Evolutionary conservation across 2,329 filamentous ascomycete species (phyloP).

Genomic region (Alternaria angustiovoidea): DNA sequence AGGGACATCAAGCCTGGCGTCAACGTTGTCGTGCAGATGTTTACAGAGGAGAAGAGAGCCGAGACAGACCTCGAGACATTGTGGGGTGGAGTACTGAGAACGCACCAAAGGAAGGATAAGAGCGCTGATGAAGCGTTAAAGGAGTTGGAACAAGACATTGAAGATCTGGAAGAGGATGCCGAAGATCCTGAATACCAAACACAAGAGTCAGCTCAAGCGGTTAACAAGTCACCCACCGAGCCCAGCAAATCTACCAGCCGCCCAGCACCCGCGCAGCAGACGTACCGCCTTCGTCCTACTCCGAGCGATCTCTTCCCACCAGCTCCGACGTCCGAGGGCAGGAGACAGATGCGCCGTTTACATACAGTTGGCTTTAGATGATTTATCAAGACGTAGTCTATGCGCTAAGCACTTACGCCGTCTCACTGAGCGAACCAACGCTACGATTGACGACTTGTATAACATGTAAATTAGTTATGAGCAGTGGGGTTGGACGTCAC

Average conservation of each 20-base stretch:
- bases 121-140: constrained; percentile 39
- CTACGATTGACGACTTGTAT: constrained; percentile 1
- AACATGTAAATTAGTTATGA: neutral
- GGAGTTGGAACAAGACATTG: constrained; percentile 31
- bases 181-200: constrained; percentile 16
- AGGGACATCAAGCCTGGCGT: constrained; percentile 66
- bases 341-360: constrained; percentile 35
- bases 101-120: constrained; percentile 51
- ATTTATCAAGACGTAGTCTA: neutral
- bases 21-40: constrained; percentile 74
- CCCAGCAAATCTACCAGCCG: neutral
- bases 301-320: constrained; percentile 41
- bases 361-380: constrained; percentile 25
- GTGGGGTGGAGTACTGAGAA: constrained; percentile 62
- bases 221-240: neutral
- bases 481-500: neutral
- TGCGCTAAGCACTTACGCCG: neutral
- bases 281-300: constrained; percentile 28
- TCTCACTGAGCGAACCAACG: neutral
- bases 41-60: constrained; percentile 73
- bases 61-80: constrained; percentile 72
- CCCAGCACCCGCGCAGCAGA: constrained; percentile 23
- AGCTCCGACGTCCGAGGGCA: constrained; percentile 14
- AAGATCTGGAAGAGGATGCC: constrained; percentile 32
- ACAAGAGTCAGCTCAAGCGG: neutral